These are phyloP conservation scores for Leishmania mexicana DNA, from an alignment of 208 protist genomes.

Conservation along the genomic window DNA sequence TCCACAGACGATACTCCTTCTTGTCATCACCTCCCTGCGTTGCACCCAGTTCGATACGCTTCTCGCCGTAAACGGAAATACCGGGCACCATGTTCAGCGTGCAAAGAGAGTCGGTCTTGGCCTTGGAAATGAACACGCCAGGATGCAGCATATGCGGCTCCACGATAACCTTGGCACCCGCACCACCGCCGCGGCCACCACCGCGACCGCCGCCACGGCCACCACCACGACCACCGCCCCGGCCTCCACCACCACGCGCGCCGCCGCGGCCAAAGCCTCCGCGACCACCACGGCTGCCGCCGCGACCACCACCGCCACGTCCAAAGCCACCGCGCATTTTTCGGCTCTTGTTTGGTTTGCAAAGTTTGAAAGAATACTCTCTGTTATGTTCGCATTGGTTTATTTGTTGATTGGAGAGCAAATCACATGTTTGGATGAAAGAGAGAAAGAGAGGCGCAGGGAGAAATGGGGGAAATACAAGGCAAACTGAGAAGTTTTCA, in stretches of 20 bases:
- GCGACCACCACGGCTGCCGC: constrained; percentile 28
- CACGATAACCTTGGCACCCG: constrained; percentile 97
- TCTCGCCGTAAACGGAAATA: constrained; percentile 99
- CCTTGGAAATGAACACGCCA: constrained; percentile 98
- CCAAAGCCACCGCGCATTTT: constrained; percentile 42
- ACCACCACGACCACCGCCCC: constrained; percentile 50
- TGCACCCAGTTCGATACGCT: constrained; percentile 95
- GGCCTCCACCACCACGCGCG: constrained; percentile 16
- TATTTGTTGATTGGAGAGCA: background rate
- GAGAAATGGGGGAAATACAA: background rate
- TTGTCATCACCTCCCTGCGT: constrained; percentile 93
- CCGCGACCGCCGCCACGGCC: constrained; percentile 49
- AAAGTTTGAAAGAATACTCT: background rate
- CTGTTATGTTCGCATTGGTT: background rate
- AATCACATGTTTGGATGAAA: background rate
- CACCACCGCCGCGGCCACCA: constrained; percentile 70
- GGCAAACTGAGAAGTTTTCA: background rate
- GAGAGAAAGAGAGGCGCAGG: background rate
- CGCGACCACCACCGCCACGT: constrained; percentile 10
- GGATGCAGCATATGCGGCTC: constrained; percentile 96
- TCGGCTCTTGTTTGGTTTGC: constrained; percentile 1
- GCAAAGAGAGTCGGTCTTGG: constrained; percentile 98
- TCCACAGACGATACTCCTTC: constrained; percentile 99
- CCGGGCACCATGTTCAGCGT: constrained; percentile 99
- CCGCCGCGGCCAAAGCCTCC: constrained; percentile 35